A percentile compares a stretch with the other conserved stretches of the same genome.
phyloP scores from a whole-genome alignment of 306 rosid genomes.

The Quercus bicolor region DNA sequence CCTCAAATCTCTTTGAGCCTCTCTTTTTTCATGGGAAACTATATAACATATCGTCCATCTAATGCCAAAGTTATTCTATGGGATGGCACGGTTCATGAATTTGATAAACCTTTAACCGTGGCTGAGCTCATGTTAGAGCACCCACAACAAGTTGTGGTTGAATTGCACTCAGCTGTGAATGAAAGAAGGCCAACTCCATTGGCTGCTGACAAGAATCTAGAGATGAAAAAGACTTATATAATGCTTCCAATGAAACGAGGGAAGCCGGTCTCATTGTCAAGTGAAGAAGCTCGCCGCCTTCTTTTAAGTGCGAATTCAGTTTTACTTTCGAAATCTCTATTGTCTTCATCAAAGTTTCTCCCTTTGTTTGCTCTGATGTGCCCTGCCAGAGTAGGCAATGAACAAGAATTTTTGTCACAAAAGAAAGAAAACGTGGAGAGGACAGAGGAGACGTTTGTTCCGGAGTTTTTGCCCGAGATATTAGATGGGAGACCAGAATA shows the following conservation, averaged over 20 bases:
- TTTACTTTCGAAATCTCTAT: conserved; percentile 28
- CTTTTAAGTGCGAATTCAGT: conserved; percentile 33
- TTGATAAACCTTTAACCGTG: conserved; percentile 47
- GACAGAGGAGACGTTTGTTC: conserved; percentile 9
- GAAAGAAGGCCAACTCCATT: conserved; percentile 52
- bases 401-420: conserved; percentile 7
- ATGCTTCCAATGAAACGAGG: conserved; percentile 79
- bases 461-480: conserved; percentile 40
- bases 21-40: conserved; percentile 60
- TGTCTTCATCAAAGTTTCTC: conserved; percentile 37
- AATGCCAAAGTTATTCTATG: conserved; percentile 40
- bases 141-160: conserved; percentile 84
- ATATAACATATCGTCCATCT: conserved; percentile 21
- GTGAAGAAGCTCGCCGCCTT: conserved; percentile 49
- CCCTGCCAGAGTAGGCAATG: conserved; percentile 13
- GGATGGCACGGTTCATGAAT: conserved; percentile 64
- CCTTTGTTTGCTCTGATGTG: conserved; percentile 54
- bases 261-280: conserved; percentile 46
- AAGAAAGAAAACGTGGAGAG: conserved; percentile 22
- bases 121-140: conserved; percentile 90
- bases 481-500: conserved; percentile 52
- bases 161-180: conserved; percentile 41
- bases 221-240: conserved; percentile 46
- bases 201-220: conserved; percentile 65
- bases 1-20: background rate